Base-by-base conservation (phyloP, 2,329 filamentous ascomycete species). In the Ophiostoma pallidulum region DNA sequence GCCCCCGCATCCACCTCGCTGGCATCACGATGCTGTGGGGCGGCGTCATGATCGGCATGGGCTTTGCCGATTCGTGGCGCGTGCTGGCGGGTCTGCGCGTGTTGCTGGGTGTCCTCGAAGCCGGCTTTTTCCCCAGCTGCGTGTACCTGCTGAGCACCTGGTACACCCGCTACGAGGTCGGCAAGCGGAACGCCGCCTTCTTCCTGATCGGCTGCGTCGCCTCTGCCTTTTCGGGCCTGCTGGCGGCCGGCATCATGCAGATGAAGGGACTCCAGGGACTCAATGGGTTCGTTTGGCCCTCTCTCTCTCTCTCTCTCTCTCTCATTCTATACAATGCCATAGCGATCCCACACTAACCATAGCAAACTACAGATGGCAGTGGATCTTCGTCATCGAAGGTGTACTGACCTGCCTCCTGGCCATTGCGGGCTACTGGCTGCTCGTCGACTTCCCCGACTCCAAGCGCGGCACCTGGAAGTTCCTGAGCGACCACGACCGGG, bases 71-170 rank as follows among this genome's bases (percentile, higher is more conserved):
- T 32, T 64, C 65, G 12, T 82, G 73, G 65, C 56, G 60, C 2
- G 59, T 72, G 20, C 61, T 85, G 46, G 66, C 77, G 0, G 78
- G 66, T 0, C 62, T 82, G 33, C 67, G 82, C 38, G 64, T 79
- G 0, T 47, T 86, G 2, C 68, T 84, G 14, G 83, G 82, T 41
- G 53, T 81, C 2, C 70, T 85, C 22, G 82, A 86, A 60, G 75
- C 78, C n/a, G 78, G 82, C 0, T 86, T 83, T 64, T 87, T 86
- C 62, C 82, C 82, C 0, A 76, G 77, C 44, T 82, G 76, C 43
- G 80, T 84, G 0, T 87, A 86, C 58, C 66, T 87, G 6, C 72
- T 88, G n/a, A 82, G 77, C 51, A 84, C 80, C 31, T 88, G 82
- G 82, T 86, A 84, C 58, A 81, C 79, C 0, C 66, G 79, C 62